phyloP scores from a whole-genome alignment of 768 basidiomycete genomes.

The Lentinus brumalis region DNA sequence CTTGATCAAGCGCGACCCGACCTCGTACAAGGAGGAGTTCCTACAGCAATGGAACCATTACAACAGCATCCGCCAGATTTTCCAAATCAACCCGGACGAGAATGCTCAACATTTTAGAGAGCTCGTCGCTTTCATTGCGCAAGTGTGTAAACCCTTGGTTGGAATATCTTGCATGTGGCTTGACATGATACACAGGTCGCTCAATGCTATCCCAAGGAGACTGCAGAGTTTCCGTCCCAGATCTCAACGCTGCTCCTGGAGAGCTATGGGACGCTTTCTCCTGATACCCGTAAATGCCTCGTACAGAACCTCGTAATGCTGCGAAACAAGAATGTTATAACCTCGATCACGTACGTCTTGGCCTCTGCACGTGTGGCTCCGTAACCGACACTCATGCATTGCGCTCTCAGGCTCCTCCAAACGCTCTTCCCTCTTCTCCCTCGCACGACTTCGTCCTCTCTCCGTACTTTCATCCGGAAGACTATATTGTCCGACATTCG shows the following conservation, averaged over 20 bases:
- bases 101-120: constrained; percentile 85
- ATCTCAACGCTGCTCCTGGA: constrained; percentile 78
- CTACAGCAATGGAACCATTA: constrained; percentile 97
- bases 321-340: constrained; percentile 88
- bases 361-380: not conserved
- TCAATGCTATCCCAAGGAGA: constrained; percentile 91
- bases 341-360: constrained; percentile 81
- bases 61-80: constrained; percentile 83
- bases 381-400: not conserved
- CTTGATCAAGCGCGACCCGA: constrained; percentile 92
- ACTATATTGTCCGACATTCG: constrained; percentile 94
- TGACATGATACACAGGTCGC: constrained; percentile 56
- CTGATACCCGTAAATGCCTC: constrained; percentile 82
- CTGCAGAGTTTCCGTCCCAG: constrained; percentile 81
- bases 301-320: constrained; percentile 93
- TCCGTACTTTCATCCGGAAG: constrained; percentile 85
- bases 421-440: constrained; percentile 94
- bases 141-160: constrained; percentile 45
- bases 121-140: constrained; percentile 88
- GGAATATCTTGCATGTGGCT: not conserved
- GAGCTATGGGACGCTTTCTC: constrained; percentile 69
- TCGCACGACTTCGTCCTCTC: constrained; percentile 82
- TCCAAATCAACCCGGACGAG: constrained; percentile 79
- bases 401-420: constrained; percentile 70
- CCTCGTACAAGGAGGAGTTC: constrained; percentile 92